Conservation (phyloP, 805 yeast species). For the Hanseniaspora singularis region DNA sequence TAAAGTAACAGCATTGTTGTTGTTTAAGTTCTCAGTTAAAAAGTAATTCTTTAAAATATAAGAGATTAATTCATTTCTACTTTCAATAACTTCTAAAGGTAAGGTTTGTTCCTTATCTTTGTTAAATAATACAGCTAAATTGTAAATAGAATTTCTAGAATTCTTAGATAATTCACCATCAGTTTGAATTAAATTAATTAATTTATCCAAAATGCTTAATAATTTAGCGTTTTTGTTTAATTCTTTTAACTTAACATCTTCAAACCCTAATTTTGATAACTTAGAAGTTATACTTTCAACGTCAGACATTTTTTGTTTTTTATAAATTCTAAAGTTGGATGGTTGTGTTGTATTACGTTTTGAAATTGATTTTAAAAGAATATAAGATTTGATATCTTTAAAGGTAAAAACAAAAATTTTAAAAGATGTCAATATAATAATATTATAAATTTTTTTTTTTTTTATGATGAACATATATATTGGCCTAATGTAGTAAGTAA, state of each 20-base stretch:
- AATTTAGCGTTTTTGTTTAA: conserved; percentile 79
- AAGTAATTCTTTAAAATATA: conserved; percentile 27
- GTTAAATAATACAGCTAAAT: conserved; percentile 52
- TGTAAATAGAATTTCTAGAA: conserved; percentile 55
- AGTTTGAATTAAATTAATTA: conserved; percentile 36
- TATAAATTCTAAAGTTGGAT: background rate
- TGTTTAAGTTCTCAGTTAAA: conserved; percentile 12
- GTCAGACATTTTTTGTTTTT: conserved; percentile 16
- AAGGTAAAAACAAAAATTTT: no score
- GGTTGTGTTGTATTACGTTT: background rate
- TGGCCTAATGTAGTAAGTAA: no score
- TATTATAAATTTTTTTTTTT: no score
- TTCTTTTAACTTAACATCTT: conserved; percentile 65
- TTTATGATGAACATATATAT: no score
- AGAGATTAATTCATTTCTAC: conserved; percentile 32
- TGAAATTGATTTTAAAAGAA: background rate
- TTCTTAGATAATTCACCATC: conserved; percentile 40
- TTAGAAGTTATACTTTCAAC: conserved; percentile 30
- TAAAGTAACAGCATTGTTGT: conserved; percentile 24
- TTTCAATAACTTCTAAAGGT: conserved; percentile 18
- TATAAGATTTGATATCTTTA: no score
- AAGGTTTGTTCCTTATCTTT: conserved; percentile 39
- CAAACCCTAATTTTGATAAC: conserved; percentile 45
- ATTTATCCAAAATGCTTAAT: conserved; percentile 50
- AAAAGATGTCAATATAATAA: no score